Evolutionary conservation across 345 rosid species (phyloP), one percentile per base, ranked within the genome.

Genomic region (Litchi chinensis): DNA sequence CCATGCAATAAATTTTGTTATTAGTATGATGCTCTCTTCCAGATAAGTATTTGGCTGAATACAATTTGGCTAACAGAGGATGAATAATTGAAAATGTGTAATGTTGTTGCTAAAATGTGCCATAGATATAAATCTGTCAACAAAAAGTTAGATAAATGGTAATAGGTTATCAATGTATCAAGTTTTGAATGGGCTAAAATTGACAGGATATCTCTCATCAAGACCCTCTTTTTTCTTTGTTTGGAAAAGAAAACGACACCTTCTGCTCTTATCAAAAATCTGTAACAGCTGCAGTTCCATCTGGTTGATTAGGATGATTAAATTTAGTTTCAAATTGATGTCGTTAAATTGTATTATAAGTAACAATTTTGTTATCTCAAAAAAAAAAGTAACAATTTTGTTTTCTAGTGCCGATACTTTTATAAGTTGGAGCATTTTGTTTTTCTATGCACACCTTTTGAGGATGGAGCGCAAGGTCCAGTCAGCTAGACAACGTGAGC

Each of bases 401-500:
- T 18, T 73, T 48, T 56, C 60, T 37, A 57, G 19, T 71, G 46
- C 46, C 40, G 21, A 59, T 44, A 41, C 26, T 64, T 65, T 72
- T 66, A 62, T 21, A 41, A 57, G 46, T 81, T 16, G 32, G 5
- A 50, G 50, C 11, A 37, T 21, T 21, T 48, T 83, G 63, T 12
- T 68, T 48, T 79, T 79, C 57, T 60, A 81, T 65, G 24, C 76
- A 71, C 93, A 93, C 96, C 83, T 94, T 65, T 79, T 80, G 76
- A 88, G 81, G 84, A 88, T 94, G 98, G 92, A 93, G 80, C 93
- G 71, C 72, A 87, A 88, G 84, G 92, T 93, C 44, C 93, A 89
- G 79, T 87, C 88, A 68, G 96, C 96, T 0, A 90, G 88, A 82
- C 90, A 88, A 54, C 93, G 90, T 40, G 98, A 94, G 86, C 86